Conservation (phyloP, 148 eudicot genomes). For the Rhododendron molle region DNA sequence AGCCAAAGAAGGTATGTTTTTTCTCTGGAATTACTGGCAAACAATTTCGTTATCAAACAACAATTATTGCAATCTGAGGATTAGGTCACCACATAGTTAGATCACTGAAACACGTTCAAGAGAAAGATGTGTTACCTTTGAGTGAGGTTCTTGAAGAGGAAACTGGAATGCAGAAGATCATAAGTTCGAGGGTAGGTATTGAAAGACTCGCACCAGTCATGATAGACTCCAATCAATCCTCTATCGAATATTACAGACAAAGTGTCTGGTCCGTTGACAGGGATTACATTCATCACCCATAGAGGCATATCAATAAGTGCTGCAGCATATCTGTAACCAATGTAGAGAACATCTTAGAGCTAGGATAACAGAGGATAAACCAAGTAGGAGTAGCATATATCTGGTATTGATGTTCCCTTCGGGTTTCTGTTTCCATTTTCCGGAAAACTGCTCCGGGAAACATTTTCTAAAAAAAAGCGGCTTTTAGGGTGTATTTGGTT, state of each 20-base stretch:
- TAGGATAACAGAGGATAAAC: not conserved
- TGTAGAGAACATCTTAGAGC: not conserved
- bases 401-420: not conserved
- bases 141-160: constrained; percentile 69
- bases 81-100: not conserved
- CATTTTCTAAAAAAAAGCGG: not conserved
- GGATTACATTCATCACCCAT: constrained; percentile 96
- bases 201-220: constrained; percentile 97
- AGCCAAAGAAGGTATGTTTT: not conserved
- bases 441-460: not conserved
- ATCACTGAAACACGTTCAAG: not conserved
- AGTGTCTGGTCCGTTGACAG: constrained; percentile 70
- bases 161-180: constrained; percentile 82
- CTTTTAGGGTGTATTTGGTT: not conserved
- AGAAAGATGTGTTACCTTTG: constrained; percentile 34
- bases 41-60: not conserved
- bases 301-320: constrained; percentile 61
- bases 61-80: not conserved
- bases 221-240: constrained; percentile 88
- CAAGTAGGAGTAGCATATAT: not conserved
- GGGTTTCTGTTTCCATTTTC: not conserved
- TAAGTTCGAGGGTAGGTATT: constrained; percentile 88
- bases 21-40: not conserved
- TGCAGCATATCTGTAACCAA: constrained; percentile 70
- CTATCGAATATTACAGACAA: constrained; percentile 76